Conservation (phyloP, 768 basidiomycete genomes). For the Lanmaoa pseudosensibilis region DNA sequence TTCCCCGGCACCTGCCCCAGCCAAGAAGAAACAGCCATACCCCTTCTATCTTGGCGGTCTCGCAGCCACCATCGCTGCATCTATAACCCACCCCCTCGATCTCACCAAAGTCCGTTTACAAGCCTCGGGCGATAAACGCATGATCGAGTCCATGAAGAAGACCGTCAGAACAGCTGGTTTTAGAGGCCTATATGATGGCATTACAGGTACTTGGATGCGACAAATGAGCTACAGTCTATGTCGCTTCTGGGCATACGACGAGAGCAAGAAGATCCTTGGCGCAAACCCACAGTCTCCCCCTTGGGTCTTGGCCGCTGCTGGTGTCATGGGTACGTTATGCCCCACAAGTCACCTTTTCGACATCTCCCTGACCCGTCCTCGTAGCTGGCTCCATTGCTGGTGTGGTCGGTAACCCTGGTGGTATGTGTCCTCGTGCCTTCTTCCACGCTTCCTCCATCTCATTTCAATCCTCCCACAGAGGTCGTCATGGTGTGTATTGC, state of each 20-base stretch:
- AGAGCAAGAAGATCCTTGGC: slow-evolving; percentile 81
- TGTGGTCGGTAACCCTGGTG: slow-evolving; percentile 85
- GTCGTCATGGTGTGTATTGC: slow-evolving; percentile 60
- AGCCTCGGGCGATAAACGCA: slow-evolving; percentile 88
- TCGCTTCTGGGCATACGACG: slow-evolving; percentile 92
- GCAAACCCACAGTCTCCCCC: slow-evolving; percentile 66
- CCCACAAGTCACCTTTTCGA: background rate
- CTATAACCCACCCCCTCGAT: slow-evolving; percentile 84
- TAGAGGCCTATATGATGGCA: slow-evolving; percentile 79
- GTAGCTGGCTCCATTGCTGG: slow-evolving; percentile 85
- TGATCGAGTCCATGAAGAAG: slow-evolving; percentile 82
- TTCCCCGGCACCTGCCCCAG: slow-evolving; percentile 3
- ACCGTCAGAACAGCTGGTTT: slow-evolving; percentile 77
- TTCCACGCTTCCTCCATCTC: background rate
- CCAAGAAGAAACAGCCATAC: slow-evolving; percentile 65
- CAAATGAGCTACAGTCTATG: slow-evolving; percentile 93
- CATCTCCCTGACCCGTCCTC: background rate
- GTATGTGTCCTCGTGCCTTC: slow-evolving; percentile 39
- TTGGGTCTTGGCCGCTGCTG: slow-evolving; percentile 79
- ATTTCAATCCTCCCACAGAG: slow-evolving; percentile 39
- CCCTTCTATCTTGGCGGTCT: slow-evolving; percentile 88
- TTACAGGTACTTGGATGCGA: slow-evolving; percentile 84
- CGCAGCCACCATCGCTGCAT: slow-evolving; percentile 86
- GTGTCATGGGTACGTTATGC: slow-evolving; percentile 73
- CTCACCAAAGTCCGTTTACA: slow-evolving; percentile 91